Evolutionary conservation across 192 early-diverging fungal genomes (phyloP).

Genomic region (Linnemannia hyalina): DNA sequence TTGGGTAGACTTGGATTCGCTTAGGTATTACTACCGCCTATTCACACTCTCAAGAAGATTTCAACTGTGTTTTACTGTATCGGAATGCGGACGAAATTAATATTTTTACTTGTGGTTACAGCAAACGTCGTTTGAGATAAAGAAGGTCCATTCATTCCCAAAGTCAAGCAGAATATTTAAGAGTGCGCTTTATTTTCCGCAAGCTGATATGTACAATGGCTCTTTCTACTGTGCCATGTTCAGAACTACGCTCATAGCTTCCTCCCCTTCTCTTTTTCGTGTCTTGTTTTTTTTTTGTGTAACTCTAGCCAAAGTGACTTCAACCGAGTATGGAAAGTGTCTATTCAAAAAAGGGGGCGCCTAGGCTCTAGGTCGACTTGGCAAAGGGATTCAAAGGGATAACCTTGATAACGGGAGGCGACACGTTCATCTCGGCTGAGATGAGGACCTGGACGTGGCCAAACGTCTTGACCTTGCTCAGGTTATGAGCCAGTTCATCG

Average conservation of each 20-base stretch:
- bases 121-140: no score
- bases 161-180: no score
- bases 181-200: no score
- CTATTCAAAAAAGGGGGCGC: background rate
- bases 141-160: no score
- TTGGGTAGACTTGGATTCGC: no score
- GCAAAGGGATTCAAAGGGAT: slow-evolving; percentile 67
- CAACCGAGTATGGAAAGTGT: background rate
- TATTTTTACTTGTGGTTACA: no score
- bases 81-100: no score
- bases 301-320: background rate
- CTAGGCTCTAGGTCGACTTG: background rate
- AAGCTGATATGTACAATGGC: no score
- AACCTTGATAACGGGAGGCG: slow-evolving; percentile 69
- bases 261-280: background rate
- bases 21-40: no score
- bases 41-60: no score
- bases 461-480: slow-evolving; percentile 61
- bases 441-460: slow-evolving; percentile 63
- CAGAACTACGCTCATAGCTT: background rate
- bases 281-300: background rate
- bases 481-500: slow-evolving; percentile 40
- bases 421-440: slow-evolving; percentile 62
- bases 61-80: no score
- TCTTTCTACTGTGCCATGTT: no score